Evolutionary conservation across 371 early-diverging fungal species (phyloP), one percentile per base, ranked within the genome.

Genomic region (Chytridiales sp.): DNA sequence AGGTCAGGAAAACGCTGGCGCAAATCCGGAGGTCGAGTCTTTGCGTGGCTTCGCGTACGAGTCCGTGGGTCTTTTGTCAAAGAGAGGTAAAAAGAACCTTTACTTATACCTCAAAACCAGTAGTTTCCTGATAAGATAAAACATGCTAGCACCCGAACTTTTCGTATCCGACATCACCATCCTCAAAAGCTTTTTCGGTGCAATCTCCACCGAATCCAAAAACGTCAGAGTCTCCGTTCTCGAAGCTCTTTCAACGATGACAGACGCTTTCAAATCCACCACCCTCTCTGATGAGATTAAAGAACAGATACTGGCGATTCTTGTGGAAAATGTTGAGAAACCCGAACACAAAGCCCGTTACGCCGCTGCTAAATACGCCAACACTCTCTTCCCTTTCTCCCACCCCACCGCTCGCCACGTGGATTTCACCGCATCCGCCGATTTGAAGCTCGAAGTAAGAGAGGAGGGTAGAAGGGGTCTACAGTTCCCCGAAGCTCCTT

Each of bases 11-110:
- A 67, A 68, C 4, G 54, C 62, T 26, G 81, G 81, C 1, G 59
- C 72, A 50, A 79, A 78, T 70, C 17, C 40, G 38, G 11, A 2
- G 43, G 60, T 31, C 30, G 93, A 91, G 36, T 75, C 77, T 19
- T 69, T 91, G n/a, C 85, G 87, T 27, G 93, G 94, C 0, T 87
- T 85, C 57, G 92, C 94, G 0, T 94, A 89, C 65, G 86, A 90
- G 30, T 85, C 89, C 1, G 78, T 88, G 56, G 91, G 94, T 9
- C 60, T 89, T 31, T 73, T 94, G 6, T 84, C 83, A 0, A 86
- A 83, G 61, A 80, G 88, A 71, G 86, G 89, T 86, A 78, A 34
- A n/a, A 3, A 41, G 24, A 44, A 44, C 17, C 6, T 44, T 21
- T 13, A 24, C 9, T 44, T n/a, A 44, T 22, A 19, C 51, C 5